phyloP scores from a whole-genome alignment of 148 eudicot species.

The Amaranthus palmeri region DNA sequence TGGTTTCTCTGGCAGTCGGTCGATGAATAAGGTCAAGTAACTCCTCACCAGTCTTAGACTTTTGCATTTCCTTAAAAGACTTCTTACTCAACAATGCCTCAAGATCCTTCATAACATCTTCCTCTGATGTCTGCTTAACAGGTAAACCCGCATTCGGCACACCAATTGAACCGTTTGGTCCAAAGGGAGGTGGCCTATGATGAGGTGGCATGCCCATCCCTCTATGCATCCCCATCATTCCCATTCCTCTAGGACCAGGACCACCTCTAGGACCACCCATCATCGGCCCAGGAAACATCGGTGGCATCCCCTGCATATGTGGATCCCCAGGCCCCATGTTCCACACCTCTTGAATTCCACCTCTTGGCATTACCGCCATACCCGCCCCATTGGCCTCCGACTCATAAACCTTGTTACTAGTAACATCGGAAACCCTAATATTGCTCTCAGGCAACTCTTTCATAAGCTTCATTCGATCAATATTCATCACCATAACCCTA shows the following conservation, averaged over 20 bases:
- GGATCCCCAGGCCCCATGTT: constrained; percentile 38
- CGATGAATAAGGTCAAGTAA: constrained; percentile 77
- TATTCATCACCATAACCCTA: constrained; percentile 66
- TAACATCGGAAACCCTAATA: constrained; percentile 25
- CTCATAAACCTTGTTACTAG: constrained; percentile 14
- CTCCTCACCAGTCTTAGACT: constrained; percentile 96
- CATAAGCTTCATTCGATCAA: constrained; percentile 52
- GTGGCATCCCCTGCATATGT: constrained; percentile 37
- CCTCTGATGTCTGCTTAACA: constrained; percentile 54
- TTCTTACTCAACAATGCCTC: constrained; percentile 81
- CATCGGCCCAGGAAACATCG: constrained; percentile 42
- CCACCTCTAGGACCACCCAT: constrained; percentile 64
- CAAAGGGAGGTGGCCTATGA: constrained; percentile 52
- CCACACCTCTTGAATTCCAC: constrained; percentile 54
- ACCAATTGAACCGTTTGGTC: constrained; percentile 29
- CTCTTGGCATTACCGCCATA: constrained; percentile 41
- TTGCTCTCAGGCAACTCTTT: constrained; percentile 60
- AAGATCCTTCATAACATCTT: constrained; percentile 79
- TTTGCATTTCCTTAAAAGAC: constrained; percentile 80
- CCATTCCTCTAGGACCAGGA: constrained; percentile 45
- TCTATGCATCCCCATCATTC: constrained; percentile 55
- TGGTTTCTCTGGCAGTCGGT: constrained; percentile 87
- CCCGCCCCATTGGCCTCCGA: constrained; percentile 19
- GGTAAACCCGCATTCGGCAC: constrained; percentile 30
- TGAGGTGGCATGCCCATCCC: constrained; percentile 64